A percentile compares a stretch with the other conserved stretches of the same genome.
Conservation (phyloP, 2,329 filamentous ascomycete species). For the Juglanconis oblonga region DNA sequence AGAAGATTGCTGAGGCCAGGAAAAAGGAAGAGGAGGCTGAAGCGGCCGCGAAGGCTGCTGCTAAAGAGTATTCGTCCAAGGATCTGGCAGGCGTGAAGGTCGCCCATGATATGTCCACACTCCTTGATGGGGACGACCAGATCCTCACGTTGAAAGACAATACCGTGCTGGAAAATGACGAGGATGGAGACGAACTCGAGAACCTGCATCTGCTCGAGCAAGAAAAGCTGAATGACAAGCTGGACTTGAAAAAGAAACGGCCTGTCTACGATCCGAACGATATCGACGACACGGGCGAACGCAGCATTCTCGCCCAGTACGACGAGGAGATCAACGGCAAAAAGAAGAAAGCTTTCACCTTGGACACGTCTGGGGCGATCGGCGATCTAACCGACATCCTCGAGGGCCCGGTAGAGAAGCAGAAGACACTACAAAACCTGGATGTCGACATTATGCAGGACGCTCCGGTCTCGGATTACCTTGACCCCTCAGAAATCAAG, state of each 20-base stretch:
- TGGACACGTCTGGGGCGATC: constrained; percentile 73
- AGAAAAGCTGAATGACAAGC: constrained; percentile 69
- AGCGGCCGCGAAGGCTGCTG: constrained; percentile 66
- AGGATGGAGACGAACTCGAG: constrained; percentile 87
- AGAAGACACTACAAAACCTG: constrained; percentile 66
- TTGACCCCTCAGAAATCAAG: constrained; percentile 83
- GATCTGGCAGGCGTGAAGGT: constrained; percentile 91
- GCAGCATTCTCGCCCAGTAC: constrained; percentile 80
- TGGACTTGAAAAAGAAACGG: constrained; percentile 87
- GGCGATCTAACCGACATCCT: constrained; percentile 60
- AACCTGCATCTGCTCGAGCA: constrained; percentile 69
- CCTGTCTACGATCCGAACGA: constrained; percentile 84
- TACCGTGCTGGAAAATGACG: constrained; percentile 78
- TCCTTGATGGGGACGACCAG: constrained; percentile 81
- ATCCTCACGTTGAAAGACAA: constrained; percentile 93
- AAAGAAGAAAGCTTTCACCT: constrained; percentile 80
- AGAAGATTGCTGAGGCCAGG: constrained; percentile 78
- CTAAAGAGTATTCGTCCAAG: constrained; percentile 74
- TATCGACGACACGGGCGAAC: constrained; percentile 61
- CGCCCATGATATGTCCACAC: constrained; percentile 78
- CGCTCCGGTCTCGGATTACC: constrained; percentile 76
- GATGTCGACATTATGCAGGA: constrained; percentile 69
- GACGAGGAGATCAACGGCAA: constrained; percentile 94
- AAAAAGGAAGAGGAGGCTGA: constrained; percentile 73
- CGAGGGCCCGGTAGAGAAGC: constrained; percentile 39